A percentile compares a stretch with the other conserved stretches of the same genome.
phyloP scores from a whole-genome alignment of 192 early-diverging fungal genomes.

The Entomortierella lignicola region DNA sequence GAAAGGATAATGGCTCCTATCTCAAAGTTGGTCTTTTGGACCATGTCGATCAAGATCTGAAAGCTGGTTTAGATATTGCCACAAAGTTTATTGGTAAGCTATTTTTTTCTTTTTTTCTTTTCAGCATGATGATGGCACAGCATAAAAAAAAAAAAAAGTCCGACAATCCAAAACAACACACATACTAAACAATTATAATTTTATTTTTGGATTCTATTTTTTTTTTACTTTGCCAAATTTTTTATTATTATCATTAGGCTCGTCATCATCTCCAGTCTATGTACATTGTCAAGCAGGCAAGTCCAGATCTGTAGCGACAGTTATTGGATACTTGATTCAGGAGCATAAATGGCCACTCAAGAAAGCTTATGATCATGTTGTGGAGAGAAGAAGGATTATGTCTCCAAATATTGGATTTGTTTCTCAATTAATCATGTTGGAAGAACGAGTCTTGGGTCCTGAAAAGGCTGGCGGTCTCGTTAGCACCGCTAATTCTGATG shows the following conservation, averaged over 20 bases:
- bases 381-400: conserved; percentile 71
- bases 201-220: conserved; percentile 6
- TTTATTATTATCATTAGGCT: conserved; percentile 9
- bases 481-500: neutral
- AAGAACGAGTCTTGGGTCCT: conserved; percentile 66
- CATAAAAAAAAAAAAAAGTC: neutral
- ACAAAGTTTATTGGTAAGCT: conserved; percentile 74
- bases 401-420: conserved; percentile 85
- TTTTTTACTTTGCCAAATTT: conserved; percentile 42
- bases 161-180: neutral
- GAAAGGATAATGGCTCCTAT: conserved; percentile 34
- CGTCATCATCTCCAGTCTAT: conserved; percentile 64
- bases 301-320: conserved; percentile 74
- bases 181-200: neutral
- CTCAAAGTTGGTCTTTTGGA: conserved; percentile 67
- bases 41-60: conserved; percentile 77
- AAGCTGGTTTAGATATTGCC: conserved; percentile 68
- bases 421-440: conserved; percentile 73
- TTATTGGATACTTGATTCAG: conserved; percentile 74
- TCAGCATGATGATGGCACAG: neutral
- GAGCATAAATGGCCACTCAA: conserved; percentile 70
- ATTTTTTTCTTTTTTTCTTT: conserved; percentile 8
- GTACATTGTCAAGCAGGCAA: conserved; percentile 85
- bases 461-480: conserved; percentile 39
- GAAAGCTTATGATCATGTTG: conserved; percentile 74